Evolutionary conservation across 169 alveolate genomes (phyloP), one percentile per base, ranked within the genome.

Genomic region (Neospora caninum): DNA sequence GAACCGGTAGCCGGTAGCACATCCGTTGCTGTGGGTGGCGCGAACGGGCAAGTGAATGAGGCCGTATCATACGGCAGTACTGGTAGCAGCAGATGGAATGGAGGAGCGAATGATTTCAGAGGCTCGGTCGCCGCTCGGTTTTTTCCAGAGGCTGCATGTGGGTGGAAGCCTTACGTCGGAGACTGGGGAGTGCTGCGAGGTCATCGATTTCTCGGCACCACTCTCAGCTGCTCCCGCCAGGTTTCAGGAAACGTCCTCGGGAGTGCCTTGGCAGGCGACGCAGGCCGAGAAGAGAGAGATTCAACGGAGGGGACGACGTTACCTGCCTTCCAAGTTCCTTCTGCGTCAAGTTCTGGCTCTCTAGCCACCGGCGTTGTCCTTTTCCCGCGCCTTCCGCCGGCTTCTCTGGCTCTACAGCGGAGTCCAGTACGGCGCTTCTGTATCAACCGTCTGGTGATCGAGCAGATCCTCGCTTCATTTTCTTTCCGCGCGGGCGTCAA

Each of bases 401-500:
- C 67, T 6, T 38, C 67, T 82, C 39, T 27, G 1, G 38, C 84
- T 34, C 84, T 34, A 20, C 69, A 82, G 38, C 89, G 67, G 31
- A 36, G 34, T 39, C 89, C 67, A 42, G 43, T 82, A 29, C 89
- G 64, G 67, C 89, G 89, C 67, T 41, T 38, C 89, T 82, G 89
- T 43, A 42, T 82, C 38, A 29, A 43, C 41, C 89, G 39, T 7
- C 38, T 82, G 67, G n/a, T 29, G 7, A 42, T 82, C 34, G 89
- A 42, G 64, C 69, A 82, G 38, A 42, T 82, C 16, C 67, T 41
- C 64, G 89, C 41, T 38, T 82, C 89, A 16, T 82, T 82, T 41
- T 82, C 89, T 20, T 82, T 82, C 89, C 89, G 64, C 53, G 39
- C 89, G 41, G 89, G 67, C n/a, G 64, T 82, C 64, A 82, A 82